Percentiles rank a stretch among this genome's conserved stretches.
These are phyloP conservation scores for Coemansia sp. DNA, from an alignment of 192 early-diverging fungal genomes.

Conservation along the genomic window DNA sequence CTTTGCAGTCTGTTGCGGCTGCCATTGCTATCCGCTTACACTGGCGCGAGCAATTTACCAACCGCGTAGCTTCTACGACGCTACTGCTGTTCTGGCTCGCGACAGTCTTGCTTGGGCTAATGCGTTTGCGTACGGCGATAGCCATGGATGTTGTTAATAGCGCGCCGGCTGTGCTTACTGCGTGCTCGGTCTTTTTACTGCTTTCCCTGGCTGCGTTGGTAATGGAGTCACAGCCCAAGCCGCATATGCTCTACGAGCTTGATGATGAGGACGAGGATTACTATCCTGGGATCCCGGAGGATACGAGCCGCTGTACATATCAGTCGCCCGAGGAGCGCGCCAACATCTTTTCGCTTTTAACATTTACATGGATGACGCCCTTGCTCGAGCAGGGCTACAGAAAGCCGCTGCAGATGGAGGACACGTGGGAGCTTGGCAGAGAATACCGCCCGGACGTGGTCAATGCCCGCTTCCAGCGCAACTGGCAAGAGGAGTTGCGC, in stretches of 20 bases:
- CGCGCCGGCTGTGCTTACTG: conserved; percentile 15
- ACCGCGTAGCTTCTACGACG: conserved; percentile 35
- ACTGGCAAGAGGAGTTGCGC: conserved; percentile 73
- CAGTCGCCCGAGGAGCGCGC: conserved; percentile 74
- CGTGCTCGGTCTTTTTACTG: conserved; percentile 21
- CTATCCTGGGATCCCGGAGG: neutral
- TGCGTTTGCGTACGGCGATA: conserved; percentile 42
- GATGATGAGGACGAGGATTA: conserved; percentile 20
- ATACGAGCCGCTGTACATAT: neutral
- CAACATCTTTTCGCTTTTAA: conserved; percentile 79
- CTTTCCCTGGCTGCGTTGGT: conserved; percentile 37
- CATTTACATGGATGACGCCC: conserved; percentile 90
- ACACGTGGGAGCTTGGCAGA: conserved; percentile 72
- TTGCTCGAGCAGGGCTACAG: conserved; percentile 78
- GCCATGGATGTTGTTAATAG: conserved; percentile 14
- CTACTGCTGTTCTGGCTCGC: conserved; percentile 56
- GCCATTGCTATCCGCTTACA: conserved; percentile 40
- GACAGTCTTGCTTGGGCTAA: conserved; percentile 26
- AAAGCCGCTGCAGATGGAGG: conserved; percentile 76
- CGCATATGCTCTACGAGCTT: conserved; percentile 30
- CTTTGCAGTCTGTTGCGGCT: conserved; percentile 31
- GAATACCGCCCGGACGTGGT: conserved; percentile 68
- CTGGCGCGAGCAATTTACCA: conserved; percentile 37
- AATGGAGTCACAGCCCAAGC: conserved; percentile 43
- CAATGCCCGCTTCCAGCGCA: conserved; percentile 69